Evolutionary conservation across 2,329 filamentous ascomycete genomes (phyloP).

Genomic region (Beauveria scarabaeidicola): DNA sequence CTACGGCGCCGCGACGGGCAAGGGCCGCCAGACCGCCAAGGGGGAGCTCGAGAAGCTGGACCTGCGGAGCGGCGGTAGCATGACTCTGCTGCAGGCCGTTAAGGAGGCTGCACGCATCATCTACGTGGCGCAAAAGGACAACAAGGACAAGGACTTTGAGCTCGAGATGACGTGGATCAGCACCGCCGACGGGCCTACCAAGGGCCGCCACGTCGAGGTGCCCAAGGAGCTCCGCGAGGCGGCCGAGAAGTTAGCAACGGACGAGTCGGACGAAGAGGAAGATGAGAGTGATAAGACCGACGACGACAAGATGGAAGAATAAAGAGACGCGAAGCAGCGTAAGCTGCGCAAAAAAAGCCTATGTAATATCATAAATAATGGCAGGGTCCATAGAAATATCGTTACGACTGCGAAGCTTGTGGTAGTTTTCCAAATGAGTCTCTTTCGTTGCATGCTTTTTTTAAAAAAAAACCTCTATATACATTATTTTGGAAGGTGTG

Average conservation of each 20-base stretch:
- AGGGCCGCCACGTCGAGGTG: constrained; percentile 87
- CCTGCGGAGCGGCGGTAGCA: constrained; percentile 63
- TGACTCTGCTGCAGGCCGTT: constrained; percentile 78
- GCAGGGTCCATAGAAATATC: constrained; percentile 1
- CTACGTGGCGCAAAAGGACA: constrained; percentile 95
- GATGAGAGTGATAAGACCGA: constrained; percentile 52
- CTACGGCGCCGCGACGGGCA: constrained; percentile 94
- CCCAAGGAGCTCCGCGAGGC: constrained; percentile 85
- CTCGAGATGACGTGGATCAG: constrained; percentile 99
- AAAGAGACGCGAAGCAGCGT: constrained; percentile 25
- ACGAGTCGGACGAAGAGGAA: constrained; percentile 82
- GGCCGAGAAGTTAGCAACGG: constrained; percentile 82
- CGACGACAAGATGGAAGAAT: constrained; percentile 86
- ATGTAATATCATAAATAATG: constrained; percentile 28
- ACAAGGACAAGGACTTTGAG: constrained; percentile 99
- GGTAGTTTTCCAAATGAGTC: background rate
- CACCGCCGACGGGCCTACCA: constrained; percentile 72
- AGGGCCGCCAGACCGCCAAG: constrained; percentile 93
- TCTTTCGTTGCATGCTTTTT: background rate
- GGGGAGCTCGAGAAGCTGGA: constrained; percentile 97
- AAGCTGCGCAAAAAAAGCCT: constrained; percentile 9
- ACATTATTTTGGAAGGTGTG: background rate
- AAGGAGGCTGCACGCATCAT: constrained; percentile 97
- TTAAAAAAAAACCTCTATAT: background rate
- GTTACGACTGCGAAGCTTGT: constrained; percentile 22